Percentiles rank a stretch among this genome's conserved stretches.
Evolutionary conservation across 1,139 yeast genomes (phyloP).

Genomic region (Taiozyma sp.): DNA sequence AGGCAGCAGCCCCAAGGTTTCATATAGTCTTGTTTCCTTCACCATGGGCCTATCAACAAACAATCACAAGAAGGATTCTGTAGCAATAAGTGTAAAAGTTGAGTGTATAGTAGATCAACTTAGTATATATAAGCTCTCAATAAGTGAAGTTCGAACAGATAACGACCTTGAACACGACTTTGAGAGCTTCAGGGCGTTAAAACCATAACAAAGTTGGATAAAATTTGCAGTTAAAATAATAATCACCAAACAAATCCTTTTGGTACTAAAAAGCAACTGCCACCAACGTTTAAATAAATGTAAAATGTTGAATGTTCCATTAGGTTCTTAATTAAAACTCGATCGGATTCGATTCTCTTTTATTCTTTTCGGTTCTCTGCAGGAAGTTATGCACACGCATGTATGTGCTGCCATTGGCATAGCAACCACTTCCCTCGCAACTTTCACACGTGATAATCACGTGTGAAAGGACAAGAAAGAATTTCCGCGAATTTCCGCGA

Average conservation of each 20-base stretch:
- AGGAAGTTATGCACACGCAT: background rate
- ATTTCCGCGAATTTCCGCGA: background rate
- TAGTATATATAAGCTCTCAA: background rate
- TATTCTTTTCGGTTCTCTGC: background rate
- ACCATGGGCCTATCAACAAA: constrained; percentile 34
- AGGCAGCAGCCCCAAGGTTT: constrained; percentile 42
- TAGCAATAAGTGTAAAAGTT: background rate
- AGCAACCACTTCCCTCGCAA: background rate
- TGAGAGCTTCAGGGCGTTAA: background rate
- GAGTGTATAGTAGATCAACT: background rate
- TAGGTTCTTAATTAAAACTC: background rate
- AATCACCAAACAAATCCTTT: background rate
- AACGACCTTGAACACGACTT: background rate
- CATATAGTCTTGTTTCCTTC: constrained; percentile 47
- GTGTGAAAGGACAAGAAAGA: background rate
- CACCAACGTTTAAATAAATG: no score
- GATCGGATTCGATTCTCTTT: background rate
- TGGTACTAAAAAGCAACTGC: no score
- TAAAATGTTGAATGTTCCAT: background rate
- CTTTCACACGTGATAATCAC: no score
- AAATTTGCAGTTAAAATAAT: background rate
- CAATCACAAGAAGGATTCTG: background rate
- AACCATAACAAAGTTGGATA: background rate
- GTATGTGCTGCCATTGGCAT: background rate
- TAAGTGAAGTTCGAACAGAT: background rate